Evolutionary conservation across 2,329 filamentous ascomycete genomes (phyloP), one percentile per base, ranked within the genome.

Genomic region (Diaporthe citri): DNA sequence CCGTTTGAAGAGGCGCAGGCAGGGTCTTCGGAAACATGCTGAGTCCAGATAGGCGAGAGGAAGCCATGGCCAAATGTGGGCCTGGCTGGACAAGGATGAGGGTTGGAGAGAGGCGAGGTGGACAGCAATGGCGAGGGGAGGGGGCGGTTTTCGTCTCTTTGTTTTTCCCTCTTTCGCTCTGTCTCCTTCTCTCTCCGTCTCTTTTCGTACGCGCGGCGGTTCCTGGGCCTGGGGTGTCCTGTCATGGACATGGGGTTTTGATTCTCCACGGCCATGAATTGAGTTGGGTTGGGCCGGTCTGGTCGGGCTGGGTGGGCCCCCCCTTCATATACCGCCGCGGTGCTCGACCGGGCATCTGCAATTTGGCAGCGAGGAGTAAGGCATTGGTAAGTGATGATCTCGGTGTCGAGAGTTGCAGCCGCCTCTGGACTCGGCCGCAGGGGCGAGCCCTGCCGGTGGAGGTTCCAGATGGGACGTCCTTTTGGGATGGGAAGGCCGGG

Each of bases 21-120:
- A 73, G 73, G 73, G 73, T 72, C 51, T 43, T 55, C 73, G 73
- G 73, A 59, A 73, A 59, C 69, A 73, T 75, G 73, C 73, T 75
- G 73, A 73, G 56, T 66, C 69, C 41, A 75, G 73, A 75, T 75
- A 73, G 59, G 59, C 73, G 73, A 75, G 73, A 46, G 41, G 36
- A 67, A 72, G 73, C 73, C 69, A 75, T 71, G 64, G 59, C 52
- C 28, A 55, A 52, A 69, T 73, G 60, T 69, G 51, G 59, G 69
- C 70, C 70, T 43, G 70, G 59, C 43, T 62, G 46, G 57, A n/a
- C 57, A 72, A 67, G 64, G 64, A 52, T 55, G 28, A 52, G 46
- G 46, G 48, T 5, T n/a, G 31, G 31, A 28, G 64, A 31, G 59
- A 25, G 13, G 9, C n/a, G 39, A 48, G 46, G 46, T 52, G 64